Conservation (phyloP, 768 basidiomycete genomes). For the Hericium coralloides region DNA sequence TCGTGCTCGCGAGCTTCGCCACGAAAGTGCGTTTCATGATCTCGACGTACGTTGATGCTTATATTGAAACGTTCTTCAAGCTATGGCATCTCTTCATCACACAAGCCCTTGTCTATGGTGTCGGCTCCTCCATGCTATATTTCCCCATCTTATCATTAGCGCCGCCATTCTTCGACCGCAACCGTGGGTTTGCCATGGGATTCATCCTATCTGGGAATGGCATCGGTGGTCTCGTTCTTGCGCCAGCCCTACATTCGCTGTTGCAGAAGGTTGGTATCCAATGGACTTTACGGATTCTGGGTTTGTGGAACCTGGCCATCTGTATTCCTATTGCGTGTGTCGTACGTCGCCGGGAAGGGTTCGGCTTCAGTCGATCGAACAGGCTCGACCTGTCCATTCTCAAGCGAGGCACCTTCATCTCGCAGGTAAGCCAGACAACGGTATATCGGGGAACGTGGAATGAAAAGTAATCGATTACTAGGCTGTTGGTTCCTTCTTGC, state of each 20-base stretch:
- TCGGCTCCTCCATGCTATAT: constrained; percentile 36
- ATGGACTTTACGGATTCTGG: constrained; percentile 31
- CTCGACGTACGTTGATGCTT: background rate
- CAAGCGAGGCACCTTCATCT: constrained; percentile 31
- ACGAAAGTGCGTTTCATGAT: constrained; percentile 20
- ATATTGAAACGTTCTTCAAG: constrained; percentile 14
- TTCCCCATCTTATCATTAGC: constrained; percentile 35
- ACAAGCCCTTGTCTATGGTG: constrained; percentile 32
- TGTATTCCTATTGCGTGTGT: constrained; percentile 27
- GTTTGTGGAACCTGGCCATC: constrained; percentile 30
- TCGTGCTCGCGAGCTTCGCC: constrained; percentile 31
- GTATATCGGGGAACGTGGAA: background rate
- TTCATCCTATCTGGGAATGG: constrained; percentile 33
- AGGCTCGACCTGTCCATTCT: constrained; percentile 28
- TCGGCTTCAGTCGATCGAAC: constrained; percentile 12
- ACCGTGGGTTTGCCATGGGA: constrained; percentile 37
- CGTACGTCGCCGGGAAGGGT: background rate
- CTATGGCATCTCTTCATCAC: constrained; percentile 37
- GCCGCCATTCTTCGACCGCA: constrained; percentile 34
- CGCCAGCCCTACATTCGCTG: constrained; percentile 29
- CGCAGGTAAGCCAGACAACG: constrained; percentile 22
- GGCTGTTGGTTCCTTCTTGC: constrained; percentile 32
- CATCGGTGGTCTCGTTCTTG: constrained; percentile 35
- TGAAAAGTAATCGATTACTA: constrained; percentile 5
- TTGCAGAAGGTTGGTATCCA: constrained; percentile 27